phyloP scores from a whole-genome alignment of 140 eudicot species.

The Flaveria floridana region DNA sequence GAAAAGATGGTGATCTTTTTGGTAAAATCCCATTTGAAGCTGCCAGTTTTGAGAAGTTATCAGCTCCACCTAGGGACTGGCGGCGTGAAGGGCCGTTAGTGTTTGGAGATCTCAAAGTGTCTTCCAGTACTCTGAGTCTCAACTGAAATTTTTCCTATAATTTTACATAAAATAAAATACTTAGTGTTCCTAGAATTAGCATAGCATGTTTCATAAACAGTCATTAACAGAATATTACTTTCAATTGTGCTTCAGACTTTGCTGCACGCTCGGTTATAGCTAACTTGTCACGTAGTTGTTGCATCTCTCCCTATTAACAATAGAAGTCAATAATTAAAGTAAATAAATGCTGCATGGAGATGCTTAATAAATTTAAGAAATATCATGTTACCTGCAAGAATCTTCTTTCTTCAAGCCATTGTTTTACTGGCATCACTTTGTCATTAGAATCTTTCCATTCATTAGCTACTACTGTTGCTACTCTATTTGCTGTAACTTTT shows the following conservation, averaged over 20 bases:
- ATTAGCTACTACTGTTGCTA: constrained; percentile 89
- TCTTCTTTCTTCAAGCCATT: constrained; percentile 96
- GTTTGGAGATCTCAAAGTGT: constrained; percentile 68
- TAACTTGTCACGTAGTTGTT: constrained; percentile 79
- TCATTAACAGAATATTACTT: constrained; percentile 43
- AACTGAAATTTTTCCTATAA: constrained; percentile 77
- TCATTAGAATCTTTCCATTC: constrained; percentile 97
- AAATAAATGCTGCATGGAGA: constrained; percentile 5
- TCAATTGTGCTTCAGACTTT: constrained; percentile 82
- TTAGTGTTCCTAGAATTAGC: constrained; percentile 10
- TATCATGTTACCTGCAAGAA: constrained; percentile 55
- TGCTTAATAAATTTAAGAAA: neutral
- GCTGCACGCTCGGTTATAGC: constrained; percentile 83
- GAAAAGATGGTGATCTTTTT: constrained; percentile 80
- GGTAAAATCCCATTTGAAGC: constrained; percentile 87
- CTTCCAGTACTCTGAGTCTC: constrained; percentile 82
- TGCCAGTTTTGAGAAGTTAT: constrained; percentile 58
- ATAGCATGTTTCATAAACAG: constrained; percentile 9
- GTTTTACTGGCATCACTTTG: constrained; percentile 96
- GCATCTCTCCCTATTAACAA: constrained; percentile 84
- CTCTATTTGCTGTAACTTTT: constrained; percentile 92
- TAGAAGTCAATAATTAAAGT: neutral
- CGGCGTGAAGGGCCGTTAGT: constrained; percentile 65
- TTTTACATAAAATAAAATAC: neutral
- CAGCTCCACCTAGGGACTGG: constrained; percentile 87